Evolutionary conservation across 768 basidiomycete species (phyloP), one percentile per base, ranked within the genome.

Genomic region (Cyclocybe aegerita): DNA sequence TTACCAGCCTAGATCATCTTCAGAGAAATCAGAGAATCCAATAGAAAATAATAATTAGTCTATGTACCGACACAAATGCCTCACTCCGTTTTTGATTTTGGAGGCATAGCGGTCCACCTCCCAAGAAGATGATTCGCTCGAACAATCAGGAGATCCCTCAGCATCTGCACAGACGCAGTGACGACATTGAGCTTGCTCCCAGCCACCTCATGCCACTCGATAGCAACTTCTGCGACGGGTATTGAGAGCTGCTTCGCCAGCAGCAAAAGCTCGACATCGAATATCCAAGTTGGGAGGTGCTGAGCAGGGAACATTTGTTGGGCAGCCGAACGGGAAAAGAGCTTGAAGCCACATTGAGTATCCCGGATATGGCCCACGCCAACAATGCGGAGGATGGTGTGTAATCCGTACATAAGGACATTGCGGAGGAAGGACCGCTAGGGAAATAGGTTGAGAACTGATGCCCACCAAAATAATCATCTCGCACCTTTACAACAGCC

Each of bases 331-430:
- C 93, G 90, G 11, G 93, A 85, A 70, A 96, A 95, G 23, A 98
- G 81, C 70, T 98, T 98, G 83, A 98, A 98, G 31, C 95, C 95
- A 63, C 95, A 97, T 65, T 97, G 95, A 12, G 95, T 98, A 71
- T 97, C 94, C 17, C 90, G 83, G 53, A 96, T 89, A 62, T 92
- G 86, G 7, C 87, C 87, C 3, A 94, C 93, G 41, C 95, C 94
- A 30, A 96, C 85, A 40, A 96, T 81, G 33, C 88, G 84, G 7
- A 97, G 79, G 63, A 94, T 85, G 14, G 90, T 85, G 66, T 98
- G 95, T 50, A 98, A 81, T 4, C 88, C 89, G 61, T 96, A 87
- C 95, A 97, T 98, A 49, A 96, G 85, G 51, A 96, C 70, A 62
- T 97, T 98, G 31, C 95, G 88, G 14, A 96, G 68, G 39, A 88